These are phyloP conservation scores for Macrocybe gigantea DNA, from an alignment of 768 basidiomycete genomes.

Conservation along the genomic window DNA sequence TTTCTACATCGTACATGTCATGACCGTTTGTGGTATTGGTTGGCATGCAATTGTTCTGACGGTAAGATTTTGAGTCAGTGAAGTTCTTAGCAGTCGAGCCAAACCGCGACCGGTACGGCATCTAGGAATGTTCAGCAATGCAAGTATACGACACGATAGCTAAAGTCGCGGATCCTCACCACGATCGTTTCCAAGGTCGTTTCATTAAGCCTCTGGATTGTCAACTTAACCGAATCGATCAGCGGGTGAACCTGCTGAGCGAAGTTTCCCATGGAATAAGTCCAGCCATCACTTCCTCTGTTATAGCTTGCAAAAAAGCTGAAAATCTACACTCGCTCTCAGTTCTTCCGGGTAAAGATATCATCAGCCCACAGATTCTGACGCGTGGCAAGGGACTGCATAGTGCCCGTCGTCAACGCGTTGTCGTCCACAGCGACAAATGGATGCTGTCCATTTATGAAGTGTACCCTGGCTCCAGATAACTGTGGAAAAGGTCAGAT, in stretches of 20 bases:
- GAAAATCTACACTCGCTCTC: background rate
- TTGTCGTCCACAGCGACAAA: constrained; percentile 46
- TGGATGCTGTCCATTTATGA: constrained; percentile 48
- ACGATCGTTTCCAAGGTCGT: constrained; percentile 35
- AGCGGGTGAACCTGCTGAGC: constrained; percentile 49
- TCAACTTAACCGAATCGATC: constrained; percentile 40
- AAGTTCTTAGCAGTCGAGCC: constrained; percentile 38
- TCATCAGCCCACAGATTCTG: constrained; percentile 34
- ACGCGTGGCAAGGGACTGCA: constrained; percentile 46
- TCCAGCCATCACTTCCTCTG: constrained; percentile 31
- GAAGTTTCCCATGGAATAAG: constrained; percentile 49
- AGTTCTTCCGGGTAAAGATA: background rate
- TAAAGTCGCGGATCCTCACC: constrained; percentile 20
- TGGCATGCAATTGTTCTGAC: constrained; percentile 47
- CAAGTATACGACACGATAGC: background rate
- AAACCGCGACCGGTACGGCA: constrained; percentile 55
- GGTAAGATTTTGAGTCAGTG: constrained; percentile 42
- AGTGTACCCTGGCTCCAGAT: constrained; percentile 47
- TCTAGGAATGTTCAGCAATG: constrained; percentile 20
- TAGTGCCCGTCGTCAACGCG: constrained; percentile 45
- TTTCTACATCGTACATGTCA: constrained; percentile 26
- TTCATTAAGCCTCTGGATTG: constrained; percentile 35
- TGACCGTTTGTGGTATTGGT: constrained; percentile 42
- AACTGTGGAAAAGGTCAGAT: constrained; percentile 16
- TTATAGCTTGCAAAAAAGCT: constrained; percentile 45